Base-by-base conservation (phyloP, 2,329 filamentous ascomycete genomes). In the Aspergillus sp. region DNA sequence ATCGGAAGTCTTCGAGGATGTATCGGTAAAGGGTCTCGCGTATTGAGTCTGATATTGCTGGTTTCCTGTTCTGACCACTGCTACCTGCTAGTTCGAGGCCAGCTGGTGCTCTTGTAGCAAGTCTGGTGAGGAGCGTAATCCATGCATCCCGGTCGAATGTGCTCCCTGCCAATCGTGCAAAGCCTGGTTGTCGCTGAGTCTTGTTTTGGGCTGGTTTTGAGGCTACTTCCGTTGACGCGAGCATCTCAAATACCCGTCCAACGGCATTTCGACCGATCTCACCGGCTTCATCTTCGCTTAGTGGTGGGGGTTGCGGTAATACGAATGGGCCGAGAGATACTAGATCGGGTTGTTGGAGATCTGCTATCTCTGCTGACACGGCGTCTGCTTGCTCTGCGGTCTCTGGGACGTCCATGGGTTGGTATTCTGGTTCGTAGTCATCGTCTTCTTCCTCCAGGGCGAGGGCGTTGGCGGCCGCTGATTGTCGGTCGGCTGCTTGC, bases 361-460 rank as follows among this genome's bases (percentile, higher is more conserved):
- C 81, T 61, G 91, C 87, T 12, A 89, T 75, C 62, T 87, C 87
- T 66, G 91, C 88, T 43, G 85, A 70, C 27, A 88, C 83, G 61
- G 91, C 86, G 60, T 90, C 86, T 1, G 81, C 83, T 44, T 61
- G 58, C 20, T 56, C 43, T 17, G 52, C 53, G 35, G 59, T 52
- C 2, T 60, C 59, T 19, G 61, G 41, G 25, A 63, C 49, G 65
- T 94, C 88, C 32, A 83, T 81, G 7, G 85, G 79, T 50, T 85
- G 82, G 57, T 89, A 90, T 61, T 94, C 87, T 0, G 91, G 90
- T 60, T 96, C 91, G 61, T 96, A 96, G 58, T 95, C 88, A 55
- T 95, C 89, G 17, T 95, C 90, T 38, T 95, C 90, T 7, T 85
- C 83, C 42, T 66, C 67, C 3, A 58, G 60, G 13, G 48, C 30